A percentile compares a stretch with the other conserved stretches of the same genome.
phyloP scores from a whole-genome alignment of 202 grass and related monocot genomes.

The Saccharum hybrid region DNA sequence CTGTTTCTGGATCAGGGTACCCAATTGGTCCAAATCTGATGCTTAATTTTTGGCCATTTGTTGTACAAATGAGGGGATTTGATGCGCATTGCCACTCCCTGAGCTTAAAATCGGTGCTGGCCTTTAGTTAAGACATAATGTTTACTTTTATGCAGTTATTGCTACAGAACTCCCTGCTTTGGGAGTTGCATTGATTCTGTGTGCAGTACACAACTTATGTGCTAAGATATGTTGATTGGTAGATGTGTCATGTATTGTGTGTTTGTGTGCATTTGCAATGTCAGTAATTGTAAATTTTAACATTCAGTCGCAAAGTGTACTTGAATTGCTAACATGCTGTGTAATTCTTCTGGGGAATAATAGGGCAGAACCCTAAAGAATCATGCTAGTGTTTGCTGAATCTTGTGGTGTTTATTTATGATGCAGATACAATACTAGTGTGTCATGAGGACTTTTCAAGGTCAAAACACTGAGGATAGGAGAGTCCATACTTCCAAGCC shows the following conservation, averaged over 20 bases:
- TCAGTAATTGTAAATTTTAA: not conserved
- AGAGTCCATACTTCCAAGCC: slow-evolving; percentile 38
- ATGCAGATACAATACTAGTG: slow-evolving; percentile 12
- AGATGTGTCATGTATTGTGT: not conserved
- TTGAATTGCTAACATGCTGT: not conserved
- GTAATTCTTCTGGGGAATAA: not conserved
- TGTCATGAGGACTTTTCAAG: slow-evolving; percentile 46
- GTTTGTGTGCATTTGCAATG: not conserved
- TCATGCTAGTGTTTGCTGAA: slow-evolving; percentile 27
- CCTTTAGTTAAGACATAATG: not conserved
- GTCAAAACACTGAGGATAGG: slow-evolving; percentile 15
- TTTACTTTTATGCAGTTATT: not conserved
- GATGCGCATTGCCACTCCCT: not conserved
- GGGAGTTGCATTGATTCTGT: not conserved
- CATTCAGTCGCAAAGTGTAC: slow-evolving; percentile 12
- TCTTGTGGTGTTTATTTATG: not conserved
- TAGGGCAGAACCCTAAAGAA: slow-evolving; percentile 7
- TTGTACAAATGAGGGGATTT: not conserved
- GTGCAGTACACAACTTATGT: not conserved
- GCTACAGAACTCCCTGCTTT: not conserved
- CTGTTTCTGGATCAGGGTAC: not conserved
- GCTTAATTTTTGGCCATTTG: not conserved
- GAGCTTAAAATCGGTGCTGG: not conserved
- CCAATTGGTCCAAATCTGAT: not conserved
- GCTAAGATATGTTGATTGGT: slow-evolving; percentile 10